These are phyloP conservation scores for Delphinella strobiligena DNA, from an alignment of 2,329 filamentous ascomycete genomes.

Conservation along the genomic window DNA sequence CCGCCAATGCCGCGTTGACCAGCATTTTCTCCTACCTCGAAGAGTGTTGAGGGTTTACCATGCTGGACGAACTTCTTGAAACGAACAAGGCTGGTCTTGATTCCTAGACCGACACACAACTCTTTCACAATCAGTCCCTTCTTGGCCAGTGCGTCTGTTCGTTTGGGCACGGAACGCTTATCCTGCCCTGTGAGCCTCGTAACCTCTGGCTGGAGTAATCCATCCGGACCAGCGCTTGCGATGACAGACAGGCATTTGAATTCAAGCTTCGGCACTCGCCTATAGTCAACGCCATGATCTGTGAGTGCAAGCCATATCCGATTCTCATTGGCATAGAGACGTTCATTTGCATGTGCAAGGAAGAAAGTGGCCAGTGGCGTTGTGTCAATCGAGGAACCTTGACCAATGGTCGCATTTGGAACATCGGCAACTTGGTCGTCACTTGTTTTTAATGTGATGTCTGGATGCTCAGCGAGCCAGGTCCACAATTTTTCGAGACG, in stretches of 20 bases:
- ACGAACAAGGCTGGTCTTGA: conserved; percentile 44
- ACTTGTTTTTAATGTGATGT: conserved; percentile 38
- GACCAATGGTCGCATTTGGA: not conserved
- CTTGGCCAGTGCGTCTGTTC: conserved; percentile 43
- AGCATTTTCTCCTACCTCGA: conserved; percentile 5
- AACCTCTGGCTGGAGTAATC: conserved; percentile 47
- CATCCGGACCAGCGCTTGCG: conserved; percentile 39
- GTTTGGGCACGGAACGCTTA: conserved; percentile 50
- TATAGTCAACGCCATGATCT: conserved; percentile 46
- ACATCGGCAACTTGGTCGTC: conserved; percentile 28
- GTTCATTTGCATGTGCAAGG: conserved; percentile 11
- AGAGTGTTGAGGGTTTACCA: conserved; percentile 4
- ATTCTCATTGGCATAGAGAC: conserved; percentile 41
- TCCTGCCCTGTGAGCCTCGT: conserved; percentile 46
- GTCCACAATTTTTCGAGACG: conserved; percentile 45
- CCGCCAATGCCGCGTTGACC: conserved; percentile 2
- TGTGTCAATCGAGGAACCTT: conserved; percentile 5
- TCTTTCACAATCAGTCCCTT: conserved; percentile 53
- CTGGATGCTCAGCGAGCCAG: conserved; percentile 44
- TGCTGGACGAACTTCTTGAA: conserved; percentile 37
- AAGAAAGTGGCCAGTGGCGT: conserved; percentile 6
- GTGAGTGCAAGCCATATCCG: conserved; percentile 49
- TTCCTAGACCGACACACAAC: conserved; percentile 33
- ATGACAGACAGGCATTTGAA: conserved; percentile 48
- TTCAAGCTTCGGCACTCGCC: conserved; percentile 41